Conservation (phyloP, 192 early-diverging fungal genomes). For the Spizellomyces sp. region DNA sequence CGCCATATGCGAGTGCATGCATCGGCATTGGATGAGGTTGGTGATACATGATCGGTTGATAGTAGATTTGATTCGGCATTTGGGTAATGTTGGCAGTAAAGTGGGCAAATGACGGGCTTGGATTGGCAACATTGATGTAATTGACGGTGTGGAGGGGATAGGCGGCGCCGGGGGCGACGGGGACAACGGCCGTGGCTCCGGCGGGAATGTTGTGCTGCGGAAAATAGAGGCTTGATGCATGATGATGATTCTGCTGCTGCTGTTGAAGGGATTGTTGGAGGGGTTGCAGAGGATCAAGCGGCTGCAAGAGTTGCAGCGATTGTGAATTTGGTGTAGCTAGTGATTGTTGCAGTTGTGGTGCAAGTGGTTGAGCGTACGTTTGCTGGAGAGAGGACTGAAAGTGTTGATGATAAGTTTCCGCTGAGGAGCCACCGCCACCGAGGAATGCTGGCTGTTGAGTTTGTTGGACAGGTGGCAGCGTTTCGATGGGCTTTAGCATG, state of each 20-base stretch:
- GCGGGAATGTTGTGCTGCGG: neutral
- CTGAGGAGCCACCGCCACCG: no score
- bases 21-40: constrained; percentile 22
- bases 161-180: neutral
- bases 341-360: constrained; percentile 14
- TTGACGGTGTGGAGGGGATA: constrained; percentile 15
- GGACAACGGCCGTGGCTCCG: neutral
- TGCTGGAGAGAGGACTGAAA: constrained; percentile 24
- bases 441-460: no score
- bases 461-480: no score
- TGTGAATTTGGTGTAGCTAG: neutral
- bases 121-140: constrained; percentile 20
- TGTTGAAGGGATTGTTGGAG: constrained; percentile 9
- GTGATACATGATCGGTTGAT: constrained; percentile 33
- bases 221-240: neutral
- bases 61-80: constrained; percentile 30
- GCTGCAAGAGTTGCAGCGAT: neutral
- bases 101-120: constrained; percentile 32
- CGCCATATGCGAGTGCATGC: constrained; percentile 16
- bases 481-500: no score
- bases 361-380: constrained; percentile 30
- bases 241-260: neutral
- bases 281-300: neutral
- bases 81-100: constrained; percentile 39
- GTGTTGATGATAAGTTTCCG: no score